A percentile compares a stretch with the other conserved stretches of the same genome.
Evolutionary conservation across 2,329 filamentous ascomycete species (phyloP).

Genomic region (Penicillium olsonii): DNA sequence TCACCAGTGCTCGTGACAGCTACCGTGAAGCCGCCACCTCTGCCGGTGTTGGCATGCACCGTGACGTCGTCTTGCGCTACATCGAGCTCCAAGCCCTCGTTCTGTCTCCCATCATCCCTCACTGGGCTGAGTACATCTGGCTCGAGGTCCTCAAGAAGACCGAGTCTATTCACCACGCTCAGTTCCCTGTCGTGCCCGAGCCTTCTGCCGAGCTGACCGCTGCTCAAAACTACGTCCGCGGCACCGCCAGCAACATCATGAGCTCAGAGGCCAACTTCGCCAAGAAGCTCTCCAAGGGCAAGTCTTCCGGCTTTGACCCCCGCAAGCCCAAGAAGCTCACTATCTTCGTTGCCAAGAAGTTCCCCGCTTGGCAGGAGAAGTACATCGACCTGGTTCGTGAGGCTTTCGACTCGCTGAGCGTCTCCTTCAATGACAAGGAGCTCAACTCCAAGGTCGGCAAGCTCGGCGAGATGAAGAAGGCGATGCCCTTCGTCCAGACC

Average conservation of each 20-base stretch:
- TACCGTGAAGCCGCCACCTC: constrained; percentile 82
- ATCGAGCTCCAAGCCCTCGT: constrained; percentile 84
- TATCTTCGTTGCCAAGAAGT: constrained; percentile 77
- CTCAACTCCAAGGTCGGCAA: constrained; percentile 78
- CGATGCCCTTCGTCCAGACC: constrained; percentile 91
- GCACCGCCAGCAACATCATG: constrained; percentile 74
- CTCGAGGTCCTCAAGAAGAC: constrained; percentile 80
- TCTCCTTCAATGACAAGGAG: constrained; percentile 75
- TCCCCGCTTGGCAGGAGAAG: constrained; percentile 88
- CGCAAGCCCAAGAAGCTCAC: constrained; percentile 90
- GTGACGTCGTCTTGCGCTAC: constrained; percentile 74
- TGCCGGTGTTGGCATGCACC: constrained; percentile 82
- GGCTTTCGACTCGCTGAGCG: constrained; percentile 63
- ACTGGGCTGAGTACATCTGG: constrained; percentile 95
- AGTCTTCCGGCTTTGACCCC: constrained; percentile 80
- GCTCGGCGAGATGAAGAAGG: constrained; percentile 83
- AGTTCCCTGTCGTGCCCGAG: constrained; percentile 69
- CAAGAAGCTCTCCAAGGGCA: constrained; percentile 93
- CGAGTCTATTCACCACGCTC: constrained; percentile 74
- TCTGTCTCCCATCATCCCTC: constrained; percentile 80
- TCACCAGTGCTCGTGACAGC: constrained; percentile 82
- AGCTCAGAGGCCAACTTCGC: constrained; percentile 73
- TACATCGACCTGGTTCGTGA: constrained; percentile 79
- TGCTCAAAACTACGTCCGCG: constrained; percentile 78
- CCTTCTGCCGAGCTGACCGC: constrained; percentile 70